phyloP scores from a whole-genome alignment of 306 rosid species.

The Ormosia semicastrata region DNA sequence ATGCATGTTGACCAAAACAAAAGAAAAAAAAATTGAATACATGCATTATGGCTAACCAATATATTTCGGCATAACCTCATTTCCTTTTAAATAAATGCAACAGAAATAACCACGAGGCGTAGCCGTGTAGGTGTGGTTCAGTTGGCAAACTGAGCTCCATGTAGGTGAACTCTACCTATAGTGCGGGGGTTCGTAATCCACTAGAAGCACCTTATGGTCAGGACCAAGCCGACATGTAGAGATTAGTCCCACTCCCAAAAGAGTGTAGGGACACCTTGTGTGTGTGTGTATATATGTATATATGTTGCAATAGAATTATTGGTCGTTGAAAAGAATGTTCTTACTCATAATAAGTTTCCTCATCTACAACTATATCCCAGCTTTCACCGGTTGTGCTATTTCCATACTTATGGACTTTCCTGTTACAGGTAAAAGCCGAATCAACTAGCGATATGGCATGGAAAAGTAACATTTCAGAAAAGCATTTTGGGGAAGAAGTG shows the following conservation, averaged over 20 bases:
- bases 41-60: not conserved
- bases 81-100: not conserved
- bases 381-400: constrained; percentile 94
- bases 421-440: constrained; percentile 37
- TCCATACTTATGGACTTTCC: constrained; percentile 98
- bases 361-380: constrained; percentile 94
- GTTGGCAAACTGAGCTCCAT: not conserved
- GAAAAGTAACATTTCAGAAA: not conserved
- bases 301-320: not conserved
- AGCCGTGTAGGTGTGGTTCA: not conserved
- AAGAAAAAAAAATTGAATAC: constrained; percentile 2
- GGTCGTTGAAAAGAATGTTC: constrained; percentile 17
- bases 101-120: not conserved
- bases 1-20: no score
- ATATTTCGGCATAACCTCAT: not conserved
- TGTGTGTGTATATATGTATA: no score
- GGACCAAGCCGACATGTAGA: not conserved
- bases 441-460: constrained; percentile 18
- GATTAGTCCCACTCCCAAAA: not conserved
- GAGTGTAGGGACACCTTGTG: not conserved
- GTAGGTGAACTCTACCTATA: no score
- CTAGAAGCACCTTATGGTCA: not conserved
- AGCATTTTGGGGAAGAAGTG: not conserved
- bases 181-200: no score
- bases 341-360: constrained; percentile 94